A percentile compares a stretch with the other conserved stretches of the same genome.
Conservation (phyloP, 164 flowering plant genomes). For the Protea cynaroides region DNA sequence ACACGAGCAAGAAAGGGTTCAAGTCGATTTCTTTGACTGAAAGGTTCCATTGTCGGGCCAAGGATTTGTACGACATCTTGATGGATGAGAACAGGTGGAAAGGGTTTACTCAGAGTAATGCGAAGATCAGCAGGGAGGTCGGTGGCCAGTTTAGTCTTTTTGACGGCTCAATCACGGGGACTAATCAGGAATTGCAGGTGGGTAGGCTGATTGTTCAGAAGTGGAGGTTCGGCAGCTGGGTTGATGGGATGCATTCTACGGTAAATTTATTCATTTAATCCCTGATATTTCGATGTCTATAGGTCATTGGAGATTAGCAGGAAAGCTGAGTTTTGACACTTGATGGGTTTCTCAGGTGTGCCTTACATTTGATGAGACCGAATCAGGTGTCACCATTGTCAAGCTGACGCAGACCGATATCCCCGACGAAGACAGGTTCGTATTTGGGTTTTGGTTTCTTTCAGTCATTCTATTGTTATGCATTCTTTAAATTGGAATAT, state of each 20-base stretch:
- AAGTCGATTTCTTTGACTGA: conserved; percentile 79
- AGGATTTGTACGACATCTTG: conserved; percentile 77
- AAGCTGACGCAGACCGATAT: conserved; percentile 61
- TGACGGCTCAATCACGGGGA: conserved; percentile 87
- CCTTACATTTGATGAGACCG: conserved; percentile 67
- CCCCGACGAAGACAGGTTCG: conserved; percentile 92
- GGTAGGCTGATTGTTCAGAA: conserved; percentile 86
- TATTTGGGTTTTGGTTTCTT: background rate
- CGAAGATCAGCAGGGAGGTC: conserved; percentile 84
- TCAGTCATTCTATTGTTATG: background rate
- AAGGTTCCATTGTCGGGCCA: conserved; percentile 80
- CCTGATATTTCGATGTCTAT: background rate
- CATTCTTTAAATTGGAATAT: conserved; percentile 3
- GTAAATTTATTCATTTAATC: conserved; percentile 25
- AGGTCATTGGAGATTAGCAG: background rate
- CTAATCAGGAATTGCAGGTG: conserved; percentile 76
- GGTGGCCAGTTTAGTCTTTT: conserved; percentile 82
- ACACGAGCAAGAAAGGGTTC: conserved; percentile 49
- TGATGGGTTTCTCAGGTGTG: conserved; percentile 46
- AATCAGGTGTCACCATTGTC: conserved; percentile 60
- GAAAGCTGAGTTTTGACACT: background rate
- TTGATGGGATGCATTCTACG: conserved; percentile 77
- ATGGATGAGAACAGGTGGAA: conserved; percentile 99
- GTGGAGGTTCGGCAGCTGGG: conserved; percentile 95
- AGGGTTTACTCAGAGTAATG: conserved; percentile 97